Conservation (phyloP, 192 early-diverging fungal genomes). For the Anaeromyces robustus region DNA sequence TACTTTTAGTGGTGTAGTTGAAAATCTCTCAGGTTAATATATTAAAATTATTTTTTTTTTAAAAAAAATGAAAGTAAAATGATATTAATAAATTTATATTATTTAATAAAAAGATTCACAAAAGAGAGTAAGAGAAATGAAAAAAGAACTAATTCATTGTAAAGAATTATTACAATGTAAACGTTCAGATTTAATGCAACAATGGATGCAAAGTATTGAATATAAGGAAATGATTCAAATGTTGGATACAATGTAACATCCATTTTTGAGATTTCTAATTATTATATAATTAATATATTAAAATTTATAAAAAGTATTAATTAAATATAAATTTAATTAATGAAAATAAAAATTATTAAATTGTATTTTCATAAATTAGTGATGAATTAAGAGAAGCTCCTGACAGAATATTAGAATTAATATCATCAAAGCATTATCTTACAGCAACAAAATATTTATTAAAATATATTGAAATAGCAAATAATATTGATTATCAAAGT, state of each 20-base stretch:
- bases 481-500: constrained; percentile 20
- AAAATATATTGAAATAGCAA: constrained; percentile 11
- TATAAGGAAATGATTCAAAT: constrained; percentile 43
- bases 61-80: too few species aligned
- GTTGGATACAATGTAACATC: constrained; percentile 23
- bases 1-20: constrained; percentile 35
- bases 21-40: constrained; percentile 36
- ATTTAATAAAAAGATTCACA: constrained; percentile 6
- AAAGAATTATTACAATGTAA: constrained; percentile 32
- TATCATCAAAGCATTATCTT: constrained; percentile 27
- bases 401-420: constrained; percentile 23
- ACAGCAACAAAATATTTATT: constrained; percentile 24
- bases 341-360: not conserved
- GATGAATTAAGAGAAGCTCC: constrained; percentile 29
- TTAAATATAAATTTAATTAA: constrained; percentile 4
- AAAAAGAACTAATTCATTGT: constrained; percentile 19
- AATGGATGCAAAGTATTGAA: constrained; percentile 41
- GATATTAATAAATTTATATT: too few species aligned
- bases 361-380: constrained; percentile 7
- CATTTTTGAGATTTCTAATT: not conserved
- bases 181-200: constrained; percentile 36
- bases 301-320: too few species aligned
- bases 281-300: too few species aligned
- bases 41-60: not conserved
- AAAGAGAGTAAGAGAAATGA: constrained; percentile 20